A percentile compares a stretch with the other conserved stretches of the same genome.
Conservation (phyloP, 2,329 filamentous ascomycete species). For the Ophiostoma novo-ulmi region DNA sequence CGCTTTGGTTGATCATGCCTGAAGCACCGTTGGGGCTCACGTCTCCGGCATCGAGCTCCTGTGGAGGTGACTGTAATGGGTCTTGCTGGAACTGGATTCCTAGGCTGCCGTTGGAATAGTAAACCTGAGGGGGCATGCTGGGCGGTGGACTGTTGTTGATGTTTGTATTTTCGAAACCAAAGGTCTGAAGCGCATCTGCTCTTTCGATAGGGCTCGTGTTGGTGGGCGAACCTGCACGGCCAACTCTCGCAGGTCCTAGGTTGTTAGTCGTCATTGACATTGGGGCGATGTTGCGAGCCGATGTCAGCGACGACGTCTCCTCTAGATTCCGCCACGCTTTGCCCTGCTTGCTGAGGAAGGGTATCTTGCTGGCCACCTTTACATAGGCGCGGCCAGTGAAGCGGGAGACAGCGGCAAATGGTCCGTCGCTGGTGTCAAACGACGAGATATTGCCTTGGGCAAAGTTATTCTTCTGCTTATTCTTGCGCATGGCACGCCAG, state of each 20-base stretch:
- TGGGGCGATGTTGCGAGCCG: slow-evolving; percentile 7
- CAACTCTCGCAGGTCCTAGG: not conserved
- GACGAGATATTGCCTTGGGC: slow-evolving; percentile 2
- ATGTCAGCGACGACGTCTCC: slow-evolving; percentile 25
- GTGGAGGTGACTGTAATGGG: slow-evolving; percentile 4
- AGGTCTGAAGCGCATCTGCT: not conserved
- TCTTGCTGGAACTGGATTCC: slow-evolving; percentile 26
- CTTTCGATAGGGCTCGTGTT: not conserved
- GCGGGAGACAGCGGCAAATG: not conserved
- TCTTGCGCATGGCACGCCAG: slow-evolving; percentile 38
- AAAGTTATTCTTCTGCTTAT: slow-evolving; percentile 29
- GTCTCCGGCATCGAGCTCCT: slow-evolving; percentile 5
- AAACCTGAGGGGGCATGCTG: slow-evolving; percentile 15
- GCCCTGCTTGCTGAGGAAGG: slow-evolving; percentile 33
- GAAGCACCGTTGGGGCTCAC: slow-evolving; percentile 13
- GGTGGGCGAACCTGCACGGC: not conserved
- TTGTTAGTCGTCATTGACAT: slow-evolving; percentile 16
- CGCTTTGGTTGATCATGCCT: slow-evolving; percentile 22
- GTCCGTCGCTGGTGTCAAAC: slow-evolving; percentile 18
- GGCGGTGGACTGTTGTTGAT: slow-evolving; percentile 14
- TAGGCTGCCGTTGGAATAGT: slow-evolving; percentile 26
- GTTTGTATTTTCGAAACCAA: slow-evolving; percentile 13
- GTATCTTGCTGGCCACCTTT: slow-evolving; percentile 33
- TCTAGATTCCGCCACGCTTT: slow-evolving; percentile 34
- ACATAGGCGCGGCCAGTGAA: slow-evolving; percentile 22